Conservation (phyloP, 495 filamentous ascomycete species). For the Podospora pseudoanserina region DNA sequence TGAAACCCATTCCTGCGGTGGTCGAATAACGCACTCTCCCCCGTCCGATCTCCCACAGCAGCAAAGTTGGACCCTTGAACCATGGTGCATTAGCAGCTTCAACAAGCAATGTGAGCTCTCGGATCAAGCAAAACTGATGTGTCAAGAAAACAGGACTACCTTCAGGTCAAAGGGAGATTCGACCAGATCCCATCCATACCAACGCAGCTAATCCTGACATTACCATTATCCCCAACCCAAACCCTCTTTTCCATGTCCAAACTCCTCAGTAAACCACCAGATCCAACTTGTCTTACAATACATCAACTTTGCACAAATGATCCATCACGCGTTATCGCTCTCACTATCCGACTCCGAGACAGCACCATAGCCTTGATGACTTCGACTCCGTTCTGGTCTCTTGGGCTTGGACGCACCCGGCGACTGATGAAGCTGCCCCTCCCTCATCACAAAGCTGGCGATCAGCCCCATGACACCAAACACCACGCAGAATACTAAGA, state of each 20-base stretch:
- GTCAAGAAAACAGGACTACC: background rate
- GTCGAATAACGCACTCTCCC: too few species aligned
- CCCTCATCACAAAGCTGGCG: conserved; percentile 17
- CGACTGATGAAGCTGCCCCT: conserved; percentile 7
- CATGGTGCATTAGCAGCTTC: background rate
- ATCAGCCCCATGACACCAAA: conserved; percentile 13
- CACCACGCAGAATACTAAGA: conserved; percentile 11
- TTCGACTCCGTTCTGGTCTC: background rate
- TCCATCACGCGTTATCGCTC: background rate
- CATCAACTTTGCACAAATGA: background rate
- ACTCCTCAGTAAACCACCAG: background rate
- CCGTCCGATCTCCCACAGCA: background rate
- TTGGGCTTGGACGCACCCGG: background rate
- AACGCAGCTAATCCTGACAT: background rate
- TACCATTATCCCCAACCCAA: background rate
- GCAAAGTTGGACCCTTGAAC: background rate
- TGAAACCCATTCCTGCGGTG: background rate
- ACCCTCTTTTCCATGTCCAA: background rate
- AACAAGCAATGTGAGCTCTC: too few species aligned
- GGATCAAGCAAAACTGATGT: background rate
- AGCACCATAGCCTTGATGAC: background rate
- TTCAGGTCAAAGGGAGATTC: too few species aligned
- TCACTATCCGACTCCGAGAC: background rate
- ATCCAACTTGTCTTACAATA: background rate
- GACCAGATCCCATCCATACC: background rate